Evolutionary conservation across 352 stramenopile genomes (phyloP).

Genomic region (Globisporangium spinosum): DNA sequence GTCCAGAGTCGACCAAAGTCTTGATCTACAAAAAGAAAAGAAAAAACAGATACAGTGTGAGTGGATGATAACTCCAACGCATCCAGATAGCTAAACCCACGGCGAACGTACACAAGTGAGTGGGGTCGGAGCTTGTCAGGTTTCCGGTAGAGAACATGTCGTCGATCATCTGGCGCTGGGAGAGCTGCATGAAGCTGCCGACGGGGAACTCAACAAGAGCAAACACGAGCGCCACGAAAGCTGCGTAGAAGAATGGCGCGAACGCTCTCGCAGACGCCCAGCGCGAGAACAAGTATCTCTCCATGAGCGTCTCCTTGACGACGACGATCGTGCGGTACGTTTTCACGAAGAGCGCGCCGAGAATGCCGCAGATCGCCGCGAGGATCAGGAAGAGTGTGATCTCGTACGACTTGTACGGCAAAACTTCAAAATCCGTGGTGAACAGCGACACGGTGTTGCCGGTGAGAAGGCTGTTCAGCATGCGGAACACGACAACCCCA

Average conservation of each 20-base stretch:
- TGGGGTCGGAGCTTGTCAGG: constrained; percentile 32
- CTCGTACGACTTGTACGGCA: constrained; percentile 76
- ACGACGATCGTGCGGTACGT: constrained; percentile 50
- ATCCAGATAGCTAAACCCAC: neutral
- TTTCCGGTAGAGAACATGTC: constrained; percentile 82
- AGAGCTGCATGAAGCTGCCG: constrained; percentile 78
- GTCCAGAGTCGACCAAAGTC: constrained; percentile 54
- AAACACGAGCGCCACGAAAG: constrained; percentile 60
- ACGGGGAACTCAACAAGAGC: constrained; percentile 67
- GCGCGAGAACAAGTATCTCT: constrained; percentile 27
- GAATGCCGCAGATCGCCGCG: constrained; percentile 74
- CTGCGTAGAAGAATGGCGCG: constrained; percentile 65
- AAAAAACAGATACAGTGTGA: neutral
- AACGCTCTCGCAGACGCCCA: constrained; percentile 23
- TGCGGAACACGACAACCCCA: constrained; percentile 80
- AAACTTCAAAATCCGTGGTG: constrained; percentile 64
- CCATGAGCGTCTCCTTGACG: constrained; percentile 40
- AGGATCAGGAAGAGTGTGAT: constrained; percentile 77
- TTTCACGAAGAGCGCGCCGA: constrained; percentile 78
- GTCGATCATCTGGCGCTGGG: constrained; percentile 77
- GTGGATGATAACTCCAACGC: neutral
- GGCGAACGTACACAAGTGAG: constrained; percentile 24
- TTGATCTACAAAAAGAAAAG: constrained; percentile 21
- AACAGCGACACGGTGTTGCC: constrained; percentile 73
- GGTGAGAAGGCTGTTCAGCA: constrained; percentile 57